Conservation (phyloP, 2,329 filamentous ascomycete genomes). For the Dichotomopilus funicola region DNA sequence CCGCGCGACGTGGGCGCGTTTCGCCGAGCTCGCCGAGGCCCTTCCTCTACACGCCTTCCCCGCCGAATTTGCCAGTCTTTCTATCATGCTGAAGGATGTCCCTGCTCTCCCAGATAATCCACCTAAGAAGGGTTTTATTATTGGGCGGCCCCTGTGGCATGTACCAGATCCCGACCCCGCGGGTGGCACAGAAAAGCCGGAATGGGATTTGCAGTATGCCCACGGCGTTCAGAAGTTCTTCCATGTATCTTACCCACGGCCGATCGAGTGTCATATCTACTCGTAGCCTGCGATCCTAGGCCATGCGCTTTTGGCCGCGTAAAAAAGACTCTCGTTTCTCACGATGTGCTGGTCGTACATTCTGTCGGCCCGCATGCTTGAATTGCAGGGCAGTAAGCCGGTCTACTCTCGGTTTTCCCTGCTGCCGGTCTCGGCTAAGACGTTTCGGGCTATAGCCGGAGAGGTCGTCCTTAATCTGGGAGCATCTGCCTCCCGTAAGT, state of each 20-base stretch:
- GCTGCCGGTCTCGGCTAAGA: not conserved
- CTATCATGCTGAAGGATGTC: conserved; percentile 6
- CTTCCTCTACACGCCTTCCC: not conserved
- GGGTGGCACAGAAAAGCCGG: not conserved
- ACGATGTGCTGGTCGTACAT: conserved; percentile 4
- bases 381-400: not conserved
- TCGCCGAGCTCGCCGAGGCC: not conserved
- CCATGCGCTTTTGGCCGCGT: not conserved
- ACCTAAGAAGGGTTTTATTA: not conserved
- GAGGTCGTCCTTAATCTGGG: not conserved
- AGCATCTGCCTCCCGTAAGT: not conserved
- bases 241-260: not conserved
- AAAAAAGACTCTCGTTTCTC: not conserved
- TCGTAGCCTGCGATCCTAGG: not conserved
- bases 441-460: not conserved
- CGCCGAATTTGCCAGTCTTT: not conserved
- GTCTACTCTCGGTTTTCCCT: not conserved
- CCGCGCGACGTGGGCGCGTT: not conserved
- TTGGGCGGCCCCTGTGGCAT: conserved; percentile 5
- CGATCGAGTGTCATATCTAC: not conserved
- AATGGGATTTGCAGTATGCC: not conserved
- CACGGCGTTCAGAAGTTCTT: not conserved
- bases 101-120: conserved; percentile 2
- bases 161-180: conserved; percentile 6
- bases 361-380: not conserved